phyloP scores from a whole-genome alignment of 768 basidiomycete species.

The Leucocoprinus leucothites region DNA sequence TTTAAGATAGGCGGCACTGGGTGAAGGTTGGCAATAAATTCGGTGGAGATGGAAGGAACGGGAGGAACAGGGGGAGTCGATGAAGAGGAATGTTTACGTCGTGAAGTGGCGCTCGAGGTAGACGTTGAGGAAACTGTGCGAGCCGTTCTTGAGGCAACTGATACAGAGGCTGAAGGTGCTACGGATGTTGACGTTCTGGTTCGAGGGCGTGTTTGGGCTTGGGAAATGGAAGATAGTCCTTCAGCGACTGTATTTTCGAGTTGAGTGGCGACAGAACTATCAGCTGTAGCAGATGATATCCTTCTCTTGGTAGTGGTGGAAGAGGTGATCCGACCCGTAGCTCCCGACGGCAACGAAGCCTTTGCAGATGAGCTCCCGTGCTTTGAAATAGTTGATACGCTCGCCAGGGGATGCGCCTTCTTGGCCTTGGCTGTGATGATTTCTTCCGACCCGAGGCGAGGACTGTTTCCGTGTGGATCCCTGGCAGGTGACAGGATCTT shows the following conservation, averaged over 20 bases:
- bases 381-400: not conserved
- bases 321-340: conserved; percentile 17
- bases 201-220: conserved; percentile 19
- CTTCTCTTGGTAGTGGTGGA: conserved; percentile 17
- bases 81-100: not conserved
- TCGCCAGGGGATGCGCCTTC: conserved; percentile 9
- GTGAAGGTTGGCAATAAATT: not conserved
- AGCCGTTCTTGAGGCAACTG: conserved; percentile 9
- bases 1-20: not conserved
- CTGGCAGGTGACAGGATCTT: conserved; percentile 37
- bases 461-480: conserved; percentile 36
- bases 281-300: conserved; percentile 19
- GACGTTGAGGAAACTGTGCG: conserved; percentile 12
- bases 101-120: conserved; percentile 16
- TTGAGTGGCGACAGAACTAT: conserved; percentile 7
- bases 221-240: conserved; percentile 14
- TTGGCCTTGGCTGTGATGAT: conserved; percentile 14
- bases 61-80: conserved; percentile 16
- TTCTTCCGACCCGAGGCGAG: conserved; percentile 10
- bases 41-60: conserved; percentile 11
- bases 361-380: not conserved
- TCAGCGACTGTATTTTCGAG: conserved; percentile 16
- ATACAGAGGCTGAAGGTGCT: conserved; percentile 15
- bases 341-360: conserved; percentile 24
- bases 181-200: conserved; percentile 27